Evolutionary conservation across 441 rosid genomes (phyloP).

Genomic region (Bruguiera hainesii): DNA sequence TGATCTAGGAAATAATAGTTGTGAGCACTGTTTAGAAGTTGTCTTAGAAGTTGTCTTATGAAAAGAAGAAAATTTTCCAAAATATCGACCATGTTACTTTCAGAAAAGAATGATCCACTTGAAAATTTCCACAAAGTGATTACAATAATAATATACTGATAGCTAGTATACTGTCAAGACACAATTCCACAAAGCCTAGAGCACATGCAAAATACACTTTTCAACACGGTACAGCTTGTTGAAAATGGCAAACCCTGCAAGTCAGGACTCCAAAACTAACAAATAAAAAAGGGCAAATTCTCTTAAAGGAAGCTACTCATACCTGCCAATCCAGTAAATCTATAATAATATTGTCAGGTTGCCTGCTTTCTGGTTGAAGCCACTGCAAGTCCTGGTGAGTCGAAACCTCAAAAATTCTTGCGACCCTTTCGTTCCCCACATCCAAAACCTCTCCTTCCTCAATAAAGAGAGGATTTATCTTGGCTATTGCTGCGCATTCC

Average conservation of each 20-base stretch:
- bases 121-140: not conserved
- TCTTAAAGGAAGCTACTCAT: not conserved
- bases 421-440: conserved; percentile 40
- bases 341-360: conserved; percentile 46
- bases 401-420: conserved; percentile 49
- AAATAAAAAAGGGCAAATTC: not conserved
- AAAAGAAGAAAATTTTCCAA: not conserved
- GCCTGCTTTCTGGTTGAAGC: conserved; percentile 47
- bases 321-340: conserved; percentile 86
- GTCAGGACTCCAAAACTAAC: too few relatives aligned
- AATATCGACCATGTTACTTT: not conserved
- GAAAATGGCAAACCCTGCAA: too few relatives aligned
- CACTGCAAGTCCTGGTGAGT: conserved; percentile 54
- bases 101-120: too few relatives aligned
- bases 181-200: not conserved
- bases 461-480: conserved; percentile 57
- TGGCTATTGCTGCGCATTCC: conserved; percentile 54
- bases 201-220: not conserved
- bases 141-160: not conserved
- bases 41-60: not conserved
- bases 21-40: conserved; percentile 4
- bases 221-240: not conserved
- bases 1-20: conserved; percentile 42
- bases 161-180: not conserved
- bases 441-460: conserved; percentile 49